phyloP scores from a whole-genome alignment of 495 filamentous ascomycete genomes.

The Tuber magnatum region DNA sequence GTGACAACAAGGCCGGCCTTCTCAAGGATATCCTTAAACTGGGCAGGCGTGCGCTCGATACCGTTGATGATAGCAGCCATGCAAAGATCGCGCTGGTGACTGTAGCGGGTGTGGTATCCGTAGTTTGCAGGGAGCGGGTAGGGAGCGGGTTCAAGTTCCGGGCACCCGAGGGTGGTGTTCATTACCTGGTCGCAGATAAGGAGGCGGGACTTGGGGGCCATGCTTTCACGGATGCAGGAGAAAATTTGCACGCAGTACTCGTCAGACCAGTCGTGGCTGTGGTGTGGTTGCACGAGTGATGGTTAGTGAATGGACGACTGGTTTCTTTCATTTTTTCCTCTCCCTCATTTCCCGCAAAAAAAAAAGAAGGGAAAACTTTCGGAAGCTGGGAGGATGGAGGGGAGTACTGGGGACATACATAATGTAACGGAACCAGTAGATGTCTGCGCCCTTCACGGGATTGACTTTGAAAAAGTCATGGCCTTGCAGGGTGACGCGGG shows the following conservation, averaged over 20 bases:
- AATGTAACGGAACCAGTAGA: constrained; percentile 46
- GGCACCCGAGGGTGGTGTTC: constrained; percentile 42
- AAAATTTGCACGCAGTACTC: constrained; percentile 45
- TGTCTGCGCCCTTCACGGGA: constrained; percentile 43
- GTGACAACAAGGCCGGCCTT: constrained; percentile 39
- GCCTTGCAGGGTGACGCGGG: constrained; percentile 41
- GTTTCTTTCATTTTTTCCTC: not conserved
- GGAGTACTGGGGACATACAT: constrained; percentile 27
- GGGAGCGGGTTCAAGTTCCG: constrained; percentile 39
- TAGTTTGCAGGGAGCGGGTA: constrained; percentile 43
- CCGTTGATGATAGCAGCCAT: constrained; percentile 45
- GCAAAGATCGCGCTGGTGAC: constrained; percentile 42
- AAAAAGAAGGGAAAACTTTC: not conserved
- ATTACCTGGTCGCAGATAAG: constrained; percentile 45
- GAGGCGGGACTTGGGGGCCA: constrained; percentile 40
- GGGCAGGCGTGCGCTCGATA: constrained; percentile 42
- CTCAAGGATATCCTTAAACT: constrained; percentile 39
- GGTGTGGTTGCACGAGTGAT: not conserved
- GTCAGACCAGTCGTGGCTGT: constrained; percentile 45
- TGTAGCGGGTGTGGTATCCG: constrained; percentile 40
- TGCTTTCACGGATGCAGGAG: constrained; percentile 29
- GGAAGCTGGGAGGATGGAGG: not conserved
- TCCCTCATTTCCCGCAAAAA: not conserved
- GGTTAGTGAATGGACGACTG: constrained; percentile 1
- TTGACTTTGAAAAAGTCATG: constrained; percentile 46